Percentiles rank a stretch among this genome's conserved stretches.
phyloP scores from a whole-genome alignment of 2,329 filamentous ascomycete genomes.

The Aspergillus awamori region DNA sequence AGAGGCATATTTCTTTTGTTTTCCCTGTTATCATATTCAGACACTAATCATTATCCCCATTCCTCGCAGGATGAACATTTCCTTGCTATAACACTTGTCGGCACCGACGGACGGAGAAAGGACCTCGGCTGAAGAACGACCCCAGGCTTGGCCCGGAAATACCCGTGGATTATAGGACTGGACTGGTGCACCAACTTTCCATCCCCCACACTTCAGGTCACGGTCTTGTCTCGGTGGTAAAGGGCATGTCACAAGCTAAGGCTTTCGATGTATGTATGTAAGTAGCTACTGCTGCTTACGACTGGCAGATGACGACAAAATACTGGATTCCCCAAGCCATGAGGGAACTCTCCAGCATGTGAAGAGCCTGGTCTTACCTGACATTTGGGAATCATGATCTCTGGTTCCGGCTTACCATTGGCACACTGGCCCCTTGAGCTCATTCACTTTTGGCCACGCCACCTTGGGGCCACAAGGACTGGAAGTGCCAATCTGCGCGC shows the following conservation, averaged over 20 bases:
- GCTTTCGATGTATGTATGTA: neutral
- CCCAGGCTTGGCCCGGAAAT: slow-evolving; percentile 19
- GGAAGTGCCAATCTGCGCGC: neutral
- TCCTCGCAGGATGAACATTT: neutral
- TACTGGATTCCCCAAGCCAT: neutral
- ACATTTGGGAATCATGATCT: slow-evolving; percentile 1
- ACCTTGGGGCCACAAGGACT: neutral
- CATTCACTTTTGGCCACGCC: slow-evolving; percentile 1
- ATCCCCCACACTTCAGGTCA: neutral
- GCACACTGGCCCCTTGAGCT: slow-evolving; percentile 4
- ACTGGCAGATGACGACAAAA: slow-evolving; percentile 9
- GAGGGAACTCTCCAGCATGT: slow-evolving; percentile 15
- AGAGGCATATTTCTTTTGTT: neutral
- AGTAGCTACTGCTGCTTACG: neutral
- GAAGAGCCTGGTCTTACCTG: slow-evolving; percentile 10
- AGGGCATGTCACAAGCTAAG: slow-evolving; percentile 1
- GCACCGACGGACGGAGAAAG: slow-evolving; percentile 9
- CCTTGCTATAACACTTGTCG: slow-evolving; percentile 1
- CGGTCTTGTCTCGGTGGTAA: neutral
- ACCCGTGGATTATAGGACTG: neutral
- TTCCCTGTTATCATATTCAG: neutral
- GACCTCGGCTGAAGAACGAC: slow-evolving; percentile 17
- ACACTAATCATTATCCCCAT: neutral
- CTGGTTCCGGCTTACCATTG: slow-evolving; percentile 14
- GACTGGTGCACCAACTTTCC: neutral